Evolutionary conservation across 352 stramenopile species (phyloP), one percentile per base, ranked within the genome.

Genomic region (Globisporangium radiosum): DNA sequence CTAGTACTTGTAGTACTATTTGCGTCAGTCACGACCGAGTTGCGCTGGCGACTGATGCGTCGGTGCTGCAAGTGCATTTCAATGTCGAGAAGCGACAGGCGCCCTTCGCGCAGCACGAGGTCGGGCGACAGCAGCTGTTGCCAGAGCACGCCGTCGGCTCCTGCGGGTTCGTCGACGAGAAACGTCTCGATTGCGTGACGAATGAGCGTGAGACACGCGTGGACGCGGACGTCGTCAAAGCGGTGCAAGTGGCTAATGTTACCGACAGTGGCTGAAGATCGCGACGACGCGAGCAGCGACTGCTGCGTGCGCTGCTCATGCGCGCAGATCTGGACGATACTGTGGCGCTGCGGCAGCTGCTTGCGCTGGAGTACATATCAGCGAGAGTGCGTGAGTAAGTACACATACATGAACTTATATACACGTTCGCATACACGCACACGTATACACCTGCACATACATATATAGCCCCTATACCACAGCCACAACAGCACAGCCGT

Each of bases 161-260:
- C 39, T 25, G 52, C 44, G 2, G 52, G 4, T 3, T 73, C 70
- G 33, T 73, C 65, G 17, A 75, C 57, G 7, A 92, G 61, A 52
- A 90, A 92, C 9, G 66, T 65, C 14, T 92, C 77, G 40, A 92
- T 73, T 45, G 86, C 59, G 44, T 80, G 74, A 0, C 72, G 69
- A 36, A 88, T 65, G 3, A 88, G 47, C 3, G 68, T 73, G 13
- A 90, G 58, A 40, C 69, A 87, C 7, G 76, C 73, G 39, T 89
- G 79, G 4, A 87, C 73, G 4, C 72, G 76, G 1, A 79, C 57
- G 65, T 89, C 79, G 48, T 86, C 70, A 50, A 73, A 87, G 4
- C 43, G 43, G 7, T 48, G 17, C 0, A 45, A 25, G 6, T 60
- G 38, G 6, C 14, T 17, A 9, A 3, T n/a, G 25, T 38, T 9